A percentile compares a stretch with the other conserved stretches of the same genome.
Evolutionary conservation across 768 basidiomycete species (phyloP).

Genomic region (Cyathus striatus): DNA sequence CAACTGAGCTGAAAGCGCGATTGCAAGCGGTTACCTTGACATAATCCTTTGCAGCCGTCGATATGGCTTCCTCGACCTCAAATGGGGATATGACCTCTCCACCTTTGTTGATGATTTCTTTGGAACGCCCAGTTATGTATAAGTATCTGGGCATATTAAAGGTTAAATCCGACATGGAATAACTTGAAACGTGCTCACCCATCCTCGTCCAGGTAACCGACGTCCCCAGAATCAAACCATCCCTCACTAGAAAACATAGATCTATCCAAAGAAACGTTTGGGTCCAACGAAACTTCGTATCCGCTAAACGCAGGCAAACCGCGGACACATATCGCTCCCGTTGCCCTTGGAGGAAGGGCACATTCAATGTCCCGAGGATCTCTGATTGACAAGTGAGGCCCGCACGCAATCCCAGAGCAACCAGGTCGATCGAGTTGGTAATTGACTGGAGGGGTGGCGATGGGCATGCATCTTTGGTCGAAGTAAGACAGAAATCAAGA

Average conservation of each 20-base stretch:
- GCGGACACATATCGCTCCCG: slow-evolving; percentile 50
- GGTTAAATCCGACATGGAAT: background rate
- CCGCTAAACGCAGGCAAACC: slow-evolving; percentile 50
- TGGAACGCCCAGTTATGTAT: slow-evolving; percentile 51
- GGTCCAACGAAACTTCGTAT: slow-evolving; percentile 41
- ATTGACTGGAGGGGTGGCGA: slow-evolving; percentile 36
- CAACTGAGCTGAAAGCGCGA: background rate
- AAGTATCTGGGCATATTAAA: slow-evolving; percentile 21
- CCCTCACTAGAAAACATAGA: slow-evolving; percentile 44
- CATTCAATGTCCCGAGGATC: slow-evolving; percentile 27
- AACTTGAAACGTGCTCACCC: slow-evolving; percentile 20
- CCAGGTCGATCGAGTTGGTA: slow-evolving; percentile 42
- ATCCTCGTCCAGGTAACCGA: slow-evolving; percentile 41
- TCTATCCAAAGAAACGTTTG: slow-evolving; percentile 34
- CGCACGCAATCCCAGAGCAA: slow-evolving; percentile 42
- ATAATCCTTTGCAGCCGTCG: slow-evolving; percentile 30
- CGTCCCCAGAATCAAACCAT: slow-evolving; percentile 49
- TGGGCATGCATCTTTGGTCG: slow-evolving; percentile 39
- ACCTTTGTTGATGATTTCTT: slow-evolving; percentile 59
- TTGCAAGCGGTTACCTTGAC: slow-evolving; percentile 25
- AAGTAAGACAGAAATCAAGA: slow-evolving; percentile 5
- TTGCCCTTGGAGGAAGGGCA: slow-evolving; percentile 31
- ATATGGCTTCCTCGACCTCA: slow-evolving; percentile 55
- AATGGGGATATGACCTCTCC: slow-evolving; percentile 60
- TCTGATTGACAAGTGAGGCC: slow-evolving; percentile 42